A percentile compares a stretch with the other conserved stretches of the same genome.
Conservation (phyloP, 2,329 filamentous ascomycete species). For the Tolypocladium pustulatum region DNA sequence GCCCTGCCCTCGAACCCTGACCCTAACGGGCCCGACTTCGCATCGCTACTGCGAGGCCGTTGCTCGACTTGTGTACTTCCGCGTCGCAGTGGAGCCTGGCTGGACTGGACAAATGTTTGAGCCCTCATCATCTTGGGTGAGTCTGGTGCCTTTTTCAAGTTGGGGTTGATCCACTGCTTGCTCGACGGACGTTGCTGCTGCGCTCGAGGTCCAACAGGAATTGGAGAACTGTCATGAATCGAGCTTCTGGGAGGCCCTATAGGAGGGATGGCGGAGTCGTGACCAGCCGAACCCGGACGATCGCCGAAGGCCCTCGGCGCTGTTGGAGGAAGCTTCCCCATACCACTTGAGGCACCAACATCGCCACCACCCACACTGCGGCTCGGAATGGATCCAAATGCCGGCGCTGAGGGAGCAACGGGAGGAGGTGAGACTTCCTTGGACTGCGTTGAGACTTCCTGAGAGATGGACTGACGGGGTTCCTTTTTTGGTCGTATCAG, state of each 20-base stretch:
- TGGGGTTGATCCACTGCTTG: conserved; percentile 51
- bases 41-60: conserved; percentile 43
- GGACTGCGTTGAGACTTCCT: conserved; percentile 34
- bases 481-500: conserved; percentile 40
- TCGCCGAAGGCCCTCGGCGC: conserved; percentile 42
- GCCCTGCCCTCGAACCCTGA: conserved; percentile 22
- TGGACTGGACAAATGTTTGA: conserved; percentile 35
- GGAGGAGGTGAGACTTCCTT: conserved; percentile 48
- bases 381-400: conserved; percentile 45
- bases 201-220: conserved; percentile 43
- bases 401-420: conserved; percentile 45
- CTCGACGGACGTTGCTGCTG: conserved; percentile 43
- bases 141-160: conserved; percentile 38
- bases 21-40: conserved; percentile 31
- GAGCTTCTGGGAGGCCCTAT: conserved; percentile 30
- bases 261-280: conserved; percentile 21
- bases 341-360: conserved; percentile 15
- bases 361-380: conserved; percentile 26
- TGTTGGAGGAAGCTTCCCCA: conserved; percentile 41
- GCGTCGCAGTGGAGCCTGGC: conserved; percentile 24
- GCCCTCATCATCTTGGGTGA: conserved; percentile 41
- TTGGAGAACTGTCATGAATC: conserved; percentile 32
- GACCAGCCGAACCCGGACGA: conserved; percentile 32
- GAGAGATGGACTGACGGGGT: conserved; percentile 31
- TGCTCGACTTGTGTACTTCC: conserved; percentile 26